Conservation (phyloP, 176 grass and related monocot species). For the Paspalum vaginatum region DNA sequence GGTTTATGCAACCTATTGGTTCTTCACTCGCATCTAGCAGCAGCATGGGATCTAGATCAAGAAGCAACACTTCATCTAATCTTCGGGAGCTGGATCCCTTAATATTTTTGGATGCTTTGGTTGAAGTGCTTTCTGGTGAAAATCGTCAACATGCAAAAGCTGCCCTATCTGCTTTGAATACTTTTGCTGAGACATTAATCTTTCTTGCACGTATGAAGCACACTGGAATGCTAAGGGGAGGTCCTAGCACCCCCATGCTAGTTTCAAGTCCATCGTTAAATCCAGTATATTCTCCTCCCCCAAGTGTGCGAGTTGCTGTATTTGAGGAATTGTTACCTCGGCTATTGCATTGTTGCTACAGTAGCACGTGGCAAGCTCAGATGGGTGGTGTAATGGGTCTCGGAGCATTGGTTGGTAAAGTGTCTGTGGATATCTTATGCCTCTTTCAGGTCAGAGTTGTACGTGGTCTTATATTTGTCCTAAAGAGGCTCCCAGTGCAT, state of each 20-base stretch:
- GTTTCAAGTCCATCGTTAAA: constrained; percentile 98
- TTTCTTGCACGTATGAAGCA: constrained; percentile 90
- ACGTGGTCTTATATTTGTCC: constrained; percentile 85
- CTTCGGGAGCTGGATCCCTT: constrained; percentile 90
- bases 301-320: constrained; percentile 91
- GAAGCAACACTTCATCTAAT: constrained; percentile 73
- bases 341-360: constrained; percentile 97
- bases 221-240: constrained; percentile 79
- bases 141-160: constrained; percentile 94
- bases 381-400: constrained; percentile 98
- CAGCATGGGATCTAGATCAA: constrained; percentile 63
- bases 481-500: constrained; percentile 91
- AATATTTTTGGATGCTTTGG: constrained; percentile 94
- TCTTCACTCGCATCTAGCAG: constrained; percentile 59
- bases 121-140: constrained; percentile 89
- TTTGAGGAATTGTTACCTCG: constrained; percentile 93
- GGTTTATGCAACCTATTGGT: constrained; percentile 57
- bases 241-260: constrained; percentile 93
- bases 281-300: constrained; percentile 98
- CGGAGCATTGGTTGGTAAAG: constrained; percentile 94
- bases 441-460: constrained; percentile 95
- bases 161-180: constrained; percentile 82
- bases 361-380: constrained; percentile 96
- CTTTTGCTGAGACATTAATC: constrained; percentile 85
- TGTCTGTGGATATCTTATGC: constrained; percentile 91